These are phyloP conservation scores for Globisporangium carolinianum DNA, from an alignment of 352 stramenopile genomes.

Conservation along the genomic window DNA sequence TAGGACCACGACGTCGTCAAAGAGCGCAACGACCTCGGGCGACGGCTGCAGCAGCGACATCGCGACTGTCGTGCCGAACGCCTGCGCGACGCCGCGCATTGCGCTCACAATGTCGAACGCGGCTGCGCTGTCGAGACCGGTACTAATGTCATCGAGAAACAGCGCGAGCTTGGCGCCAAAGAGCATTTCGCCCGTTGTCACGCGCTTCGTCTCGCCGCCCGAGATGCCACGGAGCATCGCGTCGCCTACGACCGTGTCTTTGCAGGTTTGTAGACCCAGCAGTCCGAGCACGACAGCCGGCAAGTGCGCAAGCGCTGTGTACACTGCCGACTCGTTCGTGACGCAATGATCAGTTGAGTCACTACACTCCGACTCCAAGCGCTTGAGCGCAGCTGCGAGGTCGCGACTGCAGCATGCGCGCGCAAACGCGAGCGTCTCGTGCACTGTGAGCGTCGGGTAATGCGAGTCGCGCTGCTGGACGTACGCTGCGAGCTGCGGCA, in stretches of 20 bases:
- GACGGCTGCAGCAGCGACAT: conserved; percentile 76
- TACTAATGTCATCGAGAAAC: conserved; percentile 90
- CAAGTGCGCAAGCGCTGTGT: conserved; percentile 19
- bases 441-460: conserved; percentile 68
- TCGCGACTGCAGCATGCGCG: conserved; percentile 26
- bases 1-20: conserved; percentile 88
- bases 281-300: conserved; percentile 27
- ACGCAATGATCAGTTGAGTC: conserved; percentile 27
- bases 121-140: conserved; percentile 85
- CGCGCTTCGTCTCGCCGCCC: conserved; percentile 57
- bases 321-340: conserved; percentile 17
- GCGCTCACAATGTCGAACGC: conserved; percentile 88
- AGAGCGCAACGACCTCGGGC: conserved; percentile 84
- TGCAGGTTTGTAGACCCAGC: conserved; percentile 19
- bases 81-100: conserved; percentile 40
- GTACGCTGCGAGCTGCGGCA: conserved; percentile 5
- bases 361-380: conserved; percentile 6
- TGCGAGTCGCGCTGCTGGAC: conserved; percentile 47
- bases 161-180: conserved; percentile 62
- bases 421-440: conserved; percentile 49
- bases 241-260: conserved; percentile 46
- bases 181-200: conserved; percentile 80
- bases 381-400: conserved; percentile 4
- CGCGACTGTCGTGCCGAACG: conserved; percentile 22
- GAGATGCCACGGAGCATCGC: conserved; percentile 50